Evolutionary conservation across 2,329 filamentous ascomycete species (phyloP).

Genomic region (Calonectria pseudoreteaudii): DNA sequence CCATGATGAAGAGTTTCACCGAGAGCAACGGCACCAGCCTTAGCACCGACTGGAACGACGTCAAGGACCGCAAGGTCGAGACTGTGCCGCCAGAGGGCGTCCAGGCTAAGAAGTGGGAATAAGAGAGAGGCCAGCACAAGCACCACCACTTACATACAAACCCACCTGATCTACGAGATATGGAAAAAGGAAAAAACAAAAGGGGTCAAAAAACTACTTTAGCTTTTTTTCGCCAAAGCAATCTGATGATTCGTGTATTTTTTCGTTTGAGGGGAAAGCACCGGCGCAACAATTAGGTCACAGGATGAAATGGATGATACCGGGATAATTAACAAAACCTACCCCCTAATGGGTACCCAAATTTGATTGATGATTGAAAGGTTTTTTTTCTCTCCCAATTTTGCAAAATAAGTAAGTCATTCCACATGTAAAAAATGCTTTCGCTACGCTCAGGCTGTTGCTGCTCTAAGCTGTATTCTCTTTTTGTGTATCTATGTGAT

Average conservation of each 20-base stretch:
- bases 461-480: not conserved
- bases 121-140: constrained; percentile 3
- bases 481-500: not conserved
- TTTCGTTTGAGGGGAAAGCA: constrained; percentile 2
- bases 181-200: no score
- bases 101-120: constrained; percentile 78
- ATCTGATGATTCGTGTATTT: constrained; percentile 21
- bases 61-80: constrained; percentile 77
- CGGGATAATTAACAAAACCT: constrained; percentile 25
- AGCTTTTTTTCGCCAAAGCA: not conserved
- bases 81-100: constrained; percentile 81
- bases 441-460: constrained; percentile 21
- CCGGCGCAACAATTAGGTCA: constrained; percentile 33
- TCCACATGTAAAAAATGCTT: not conserved
- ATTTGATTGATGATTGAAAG: not conserved
- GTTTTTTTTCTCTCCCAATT: not conserved
- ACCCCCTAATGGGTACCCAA: not conserved
- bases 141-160: not conserved
- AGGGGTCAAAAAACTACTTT: not conserved
- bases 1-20: constrained; percentile 97
- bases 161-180: not conserved
- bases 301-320: constrained; percentile 7
- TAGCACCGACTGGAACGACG: constrained; percentile 92
- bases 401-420: constrained; percentile 12
- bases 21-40: constrained; percentile 95